Percentiles rank a stretch among this genome's conserved stretches.
These are phyloP conservation scores for Leccinum ochraceum DNA, from an alignment of 768 basidiomycete genomes.

Conservation along the genomic window DNA sequence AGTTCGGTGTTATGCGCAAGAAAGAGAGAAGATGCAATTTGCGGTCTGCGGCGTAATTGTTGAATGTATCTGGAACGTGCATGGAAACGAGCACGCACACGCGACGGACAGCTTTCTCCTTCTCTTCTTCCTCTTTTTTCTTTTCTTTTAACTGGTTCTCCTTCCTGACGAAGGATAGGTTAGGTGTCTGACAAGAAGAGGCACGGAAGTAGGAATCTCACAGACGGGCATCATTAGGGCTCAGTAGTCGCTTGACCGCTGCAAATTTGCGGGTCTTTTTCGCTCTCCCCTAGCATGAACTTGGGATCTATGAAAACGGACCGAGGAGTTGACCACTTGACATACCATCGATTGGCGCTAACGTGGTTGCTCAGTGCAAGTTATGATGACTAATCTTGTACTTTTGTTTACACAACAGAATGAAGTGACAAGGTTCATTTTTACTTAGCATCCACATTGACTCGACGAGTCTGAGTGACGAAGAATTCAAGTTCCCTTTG, in stretches of 20 bases:
- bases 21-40: constrained; percentile 90
- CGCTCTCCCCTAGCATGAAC: constrained; percentile 66
- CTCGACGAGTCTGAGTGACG: not conserved
- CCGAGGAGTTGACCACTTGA: not conserved
- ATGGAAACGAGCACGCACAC: constrained; percentile 55
- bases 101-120: constrained; percentile 73
- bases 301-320: not conserved
- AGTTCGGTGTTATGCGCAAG: constrained; percentile 94
- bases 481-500: no score
- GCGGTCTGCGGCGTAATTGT: constrained; percentile 51
- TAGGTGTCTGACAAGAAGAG: not conserved
- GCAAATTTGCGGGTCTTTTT: constrained; percentile 97
- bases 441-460: not conserved
- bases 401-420: not conserved
- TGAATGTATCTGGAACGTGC: not conserved
- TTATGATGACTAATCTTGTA: not conserved
- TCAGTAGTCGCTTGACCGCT: constrained; percentile 88
- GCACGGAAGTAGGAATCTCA: constrained; percentile 40
- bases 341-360: constrained; percentile 20
- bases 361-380: not conserved
- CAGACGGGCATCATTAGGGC: constrained; percentile 93
- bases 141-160: constrained; percentile 91
- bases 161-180: constrained; percentile 56
- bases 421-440: no score
- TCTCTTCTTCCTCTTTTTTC: constrained; percentile 79